These are phyloP conservation scores for Pistacia integerrima DNA, from an alignment of 345 rosid genomes.

Conservation along the genomic window DNA sequence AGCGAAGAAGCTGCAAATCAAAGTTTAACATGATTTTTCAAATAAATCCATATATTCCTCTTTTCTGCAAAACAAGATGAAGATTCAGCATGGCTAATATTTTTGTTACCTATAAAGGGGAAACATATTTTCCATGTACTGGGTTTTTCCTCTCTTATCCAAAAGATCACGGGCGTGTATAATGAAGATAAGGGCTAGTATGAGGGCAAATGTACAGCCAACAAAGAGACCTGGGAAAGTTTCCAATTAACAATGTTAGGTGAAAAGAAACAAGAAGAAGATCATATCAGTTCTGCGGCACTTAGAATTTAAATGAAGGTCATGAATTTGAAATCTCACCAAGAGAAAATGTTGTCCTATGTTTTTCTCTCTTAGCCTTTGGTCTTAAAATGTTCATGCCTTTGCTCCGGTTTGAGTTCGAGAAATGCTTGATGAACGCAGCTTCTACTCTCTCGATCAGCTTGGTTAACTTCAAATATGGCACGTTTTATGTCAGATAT, in stretches of 20 bases:
- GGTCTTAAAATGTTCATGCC: conserved; percentile 16
- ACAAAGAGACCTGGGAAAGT: conserved; percentile 2
- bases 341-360: not conserved
- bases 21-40: not conserved
- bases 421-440: conserved; percentile 16
- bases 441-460: conserved; percentile 15
- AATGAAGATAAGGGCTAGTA: not conserved
- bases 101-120: conserved; percentile 10
- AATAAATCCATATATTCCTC: not conserved
- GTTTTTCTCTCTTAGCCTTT: conserved; percentile 8
- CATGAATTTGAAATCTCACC: conserved; percentile 4
- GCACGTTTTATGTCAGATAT: not conserved
- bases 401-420: conserved; percentile 10
- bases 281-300: too few relatives aligned
- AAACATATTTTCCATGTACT: conserved; percentile 15
- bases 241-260: not conserved
- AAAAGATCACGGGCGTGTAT: conserved; percentile 2
- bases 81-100: not conserved
- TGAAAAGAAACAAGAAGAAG: not conserved
- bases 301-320: not conserved
- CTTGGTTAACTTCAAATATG: conserved; percentile 9
- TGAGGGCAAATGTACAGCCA: not conserved
- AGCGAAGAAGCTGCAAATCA: conserved; percentile 39
- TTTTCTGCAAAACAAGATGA: not conserved
- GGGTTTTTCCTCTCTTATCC: not conserved